phyloP scores from a whole-genome alignment of 371 early-diverging fungal genomes.

The Rhizomucor pusillus region DNA sequence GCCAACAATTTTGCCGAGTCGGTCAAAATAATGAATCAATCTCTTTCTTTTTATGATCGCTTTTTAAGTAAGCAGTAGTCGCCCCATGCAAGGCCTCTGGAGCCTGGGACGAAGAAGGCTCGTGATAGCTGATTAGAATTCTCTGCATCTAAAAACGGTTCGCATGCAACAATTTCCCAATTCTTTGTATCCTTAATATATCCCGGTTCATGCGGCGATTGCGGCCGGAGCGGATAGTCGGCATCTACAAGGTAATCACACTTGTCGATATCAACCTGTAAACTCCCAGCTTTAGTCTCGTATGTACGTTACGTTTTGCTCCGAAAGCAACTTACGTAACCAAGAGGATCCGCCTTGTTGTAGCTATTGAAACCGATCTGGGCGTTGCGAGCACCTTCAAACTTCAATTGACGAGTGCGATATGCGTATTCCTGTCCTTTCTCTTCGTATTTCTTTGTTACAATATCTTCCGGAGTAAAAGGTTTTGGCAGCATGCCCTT shows the following conservation, averaged over 20 bases:
- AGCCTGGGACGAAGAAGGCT: constrained; percentile 59
- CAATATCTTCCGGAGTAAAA: constrained; percentile 36
- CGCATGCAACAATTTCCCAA: constrained; percentile 58
- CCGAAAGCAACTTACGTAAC: constrained; percentile 64
- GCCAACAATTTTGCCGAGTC: too few species aligned
- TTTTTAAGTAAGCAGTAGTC: constrained; percentile 63
- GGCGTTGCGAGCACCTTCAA: constrained; percentile 40
- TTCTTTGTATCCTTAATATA: constrained; percentile 45
- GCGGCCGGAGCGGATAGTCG: constrained; percentile 43
- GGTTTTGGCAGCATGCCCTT: constrained; percentile 69
- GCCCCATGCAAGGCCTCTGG: constrained; percentile 51
- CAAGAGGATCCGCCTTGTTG: constrained; percentile 65
- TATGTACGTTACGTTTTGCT: too few species aligned
- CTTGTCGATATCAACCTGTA: constrained; percentile 39
- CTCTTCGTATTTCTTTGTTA: constrained; percentile 20
- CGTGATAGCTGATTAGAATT: constrained; percentile 44
- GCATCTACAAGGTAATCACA: constrained; percentile 79
- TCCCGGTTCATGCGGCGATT: constrained; percentile 41
- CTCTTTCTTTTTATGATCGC: constrained; percentile 6
- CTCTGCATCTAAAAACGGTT: constrained; percentile 57
- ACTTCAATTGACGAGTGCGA: constrained; percentile 26
- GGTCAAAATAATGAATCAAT: too few species aligned
- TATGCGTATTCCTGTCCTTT: constrained; percentile 23
- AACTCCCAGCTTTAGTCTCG: constrained; percentile 1
- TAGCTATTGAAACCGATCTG: constrained; percentile 68